Conservation (phyloP, 2,329 filamentous ascomycete genomes). For the Phoma sp. region DNA sequence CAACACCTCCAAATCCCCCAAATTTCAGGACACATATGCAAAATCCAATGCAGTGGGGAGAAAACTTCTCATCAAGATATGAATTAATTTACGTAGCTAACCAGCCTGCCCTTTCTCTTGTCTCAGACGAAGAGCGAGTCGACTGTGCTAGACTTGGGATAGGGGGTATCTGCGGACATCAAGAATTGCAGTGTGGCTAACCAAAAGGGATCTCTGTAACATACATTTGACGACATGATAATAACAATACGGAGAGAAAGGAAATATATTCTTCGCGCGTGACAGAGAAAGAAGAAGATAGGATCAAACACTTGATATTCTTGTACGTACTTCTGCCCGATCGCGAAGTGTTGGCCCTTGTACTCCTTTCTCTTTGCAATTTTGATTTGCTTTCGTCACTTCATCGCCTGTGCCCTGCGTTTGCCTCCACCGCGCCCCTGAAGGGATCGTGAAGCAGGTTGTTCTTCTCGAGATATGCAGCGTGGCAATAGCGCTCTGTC, state of each 20-base stretch:
- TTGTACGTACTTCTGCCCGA: not conserved
- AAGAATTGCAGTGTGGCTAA: not conserved
- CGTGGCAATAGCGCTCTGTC: too few relatives aligned
- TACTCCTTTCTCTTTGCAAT: not conserved
- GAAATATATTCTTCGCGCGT: not conserved
- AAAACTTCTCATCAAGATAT: too few relatives aligned
- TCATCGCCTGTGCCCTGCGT: not conserved
- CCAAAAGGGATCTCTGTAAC: not conserved
- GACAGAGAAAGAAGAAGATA: too few relatives aligned
- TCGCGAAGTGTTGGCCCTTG: too few relatives aligned
- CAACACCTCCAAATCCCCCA: too few relatives aligned
- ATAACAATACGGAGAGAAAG: conserved; percentile 13
- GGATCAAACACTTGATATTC: not conserved
- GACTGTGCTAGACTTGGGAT: not conserved
- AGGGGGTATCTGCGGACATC: conserved; percentile 14
- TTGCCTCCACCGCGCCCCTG: not conserved
- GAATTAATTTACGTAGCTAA: conserved; percentile 14
- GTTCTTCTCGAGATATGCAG: too few relatives aligned
- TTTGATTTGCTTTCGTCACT: not conserved
- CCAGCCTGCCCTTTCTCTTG: not conserved
- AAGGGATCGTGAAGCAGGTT: not conserved
- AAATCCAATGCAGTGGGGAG: too few relatives aligned
- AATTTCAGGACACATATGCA: too few relatives aligned
- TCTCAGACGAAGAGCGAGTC: not conserved
- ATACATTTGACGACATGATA: not conserved